These are phyloP conservation scores for Pythium dissotocum DNA, from an alignment of 352 stramenopile species.

Conservation along the genomic window DNA sequence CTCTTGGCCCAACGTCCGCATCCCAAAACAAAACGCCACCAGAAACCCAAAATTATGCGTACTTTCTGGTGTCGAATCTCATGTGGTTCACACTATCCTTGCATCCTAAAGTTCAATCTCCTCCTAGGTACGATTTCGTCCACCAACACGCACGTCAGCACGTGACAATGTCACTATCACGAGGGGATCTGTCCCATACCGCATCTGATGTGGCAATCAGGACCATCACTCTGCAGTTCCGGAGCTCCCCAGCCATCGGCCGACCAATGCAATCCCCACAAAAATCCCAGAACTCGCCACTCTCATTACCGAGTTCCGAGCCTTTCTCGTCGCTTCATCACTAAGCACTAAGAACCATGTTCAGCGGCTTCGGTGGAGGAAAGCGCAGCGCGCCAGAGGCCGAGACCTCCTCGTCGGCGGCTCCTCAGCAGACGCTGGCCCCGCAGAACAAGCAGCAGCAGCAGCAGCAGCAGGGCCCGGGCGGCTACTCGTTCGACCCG, in stretches of 20 bases:
- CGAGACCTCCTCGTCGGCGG: slow-evolving; percentile 14
- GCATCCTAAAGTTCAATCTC: neutral
- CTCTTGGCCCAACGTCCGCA: slow-evolving; percentile 86
- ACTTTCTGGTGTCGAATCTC: neutral
- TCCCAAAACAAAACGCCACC: slow-evolving; percentile 80
- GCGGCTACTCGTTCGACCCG: slow-evolving; percentile 93
- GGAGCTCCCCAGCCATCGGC: slow-evolving; percentile 6
- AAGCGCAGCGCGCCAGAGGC: slow-evolving; percentile 31
- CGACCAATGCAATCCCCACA: neutral
- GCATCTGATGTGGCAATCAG: slow-evolving; percentile 2
- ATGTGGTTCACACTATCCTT: slow-evolving; percentile 8
- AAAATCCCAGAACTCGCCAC: neutral
- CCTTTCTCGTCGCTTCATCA: neutral
- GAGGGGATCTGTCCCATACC: slow-evolving; percentile 7
- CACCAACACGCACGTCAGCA: neutral
- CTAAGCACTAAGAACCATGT: slow-evolving; percentile 44
- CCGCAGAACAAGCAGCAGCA: slow-evolving; percentile 34
- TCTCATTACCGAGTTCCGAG: neutral
- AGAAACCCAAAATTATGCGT: neutral
- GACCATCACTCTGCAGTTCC: neutral
- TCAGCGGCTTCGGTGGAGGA: slow-evolving; percentile 59
- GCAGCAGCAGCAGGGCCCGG: slow-evolving; percentile 30
- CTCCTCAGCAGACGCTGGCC: slow-evolving; percentile 38
- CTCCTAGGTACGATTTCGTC: neutral
- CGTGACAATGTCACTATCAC: neutral